Evolutionary conservation across 2,329 filamentous ascomycete species (phyloP).

Genomic region (Septoria linicola): DNA sequence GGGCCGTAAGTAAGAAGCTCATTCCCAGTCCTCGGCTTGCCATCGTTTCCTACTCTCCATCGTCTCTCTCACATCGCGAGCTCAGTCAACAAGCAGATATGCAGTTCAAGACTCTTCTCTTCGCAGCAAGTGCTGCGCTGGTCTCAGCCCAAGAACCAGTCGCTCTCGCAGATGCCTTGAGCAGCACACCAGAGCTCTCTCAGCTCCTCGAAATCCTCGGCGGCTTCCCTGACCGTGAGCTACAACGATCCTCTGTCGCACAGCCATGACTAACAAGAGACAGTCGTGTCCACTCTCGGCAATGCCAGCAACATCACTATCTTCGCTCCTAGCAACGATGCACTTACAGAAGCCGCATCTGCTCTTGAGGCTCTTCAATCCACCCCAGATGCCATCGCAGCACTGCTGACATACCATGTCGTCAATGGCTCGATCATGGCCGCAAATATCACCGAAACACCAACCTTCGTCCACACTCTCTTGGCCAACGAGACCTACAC

Average conservation of each 20-base stretch:
- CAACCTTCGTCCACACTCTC: conserved; percentile 48
- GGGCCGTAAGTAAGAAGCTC: conserved; percentile 1
- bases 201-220: conserved; percentile 18
- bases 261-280: neutral
- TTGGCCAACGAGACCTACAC: conserved; percentile 54
- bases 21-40: neutral
- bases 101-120: conserved; percentile 42
- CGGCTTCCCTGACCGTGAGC: conserved; percentile 19
- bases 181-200: conserved; percentile 23
- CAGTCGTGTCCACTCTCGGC: conserved; percentile 34
- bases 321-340: conserved; percentile 57
- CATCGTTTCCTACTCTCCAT: neutral
- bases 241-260: too few relatives aligned
- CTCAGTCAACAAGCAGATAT: conserved; percentile 30
- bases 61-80: neutral
- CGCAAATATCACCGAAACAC: conserved; percentile 40
- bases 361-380: conserved; percentile 38
- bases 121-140: conserved; percentile 37
- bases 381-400: conserved; percentile 41
- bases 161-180: conserved; percentile 41
- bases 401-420: conserved; percentile 59
- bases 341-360: conserved; percentile 41
- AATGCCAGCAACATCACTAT: conserved; percentile 55
- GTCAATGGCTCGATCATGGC: conserved; percentile 52
- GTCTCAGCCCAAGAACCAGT: conserved; percentile 39